These are phyloP conservation scores for Macadamia integrifolia DNA, from an alignment of 164 flowering plant genomes.

Conservation along the genomic window DNA sequence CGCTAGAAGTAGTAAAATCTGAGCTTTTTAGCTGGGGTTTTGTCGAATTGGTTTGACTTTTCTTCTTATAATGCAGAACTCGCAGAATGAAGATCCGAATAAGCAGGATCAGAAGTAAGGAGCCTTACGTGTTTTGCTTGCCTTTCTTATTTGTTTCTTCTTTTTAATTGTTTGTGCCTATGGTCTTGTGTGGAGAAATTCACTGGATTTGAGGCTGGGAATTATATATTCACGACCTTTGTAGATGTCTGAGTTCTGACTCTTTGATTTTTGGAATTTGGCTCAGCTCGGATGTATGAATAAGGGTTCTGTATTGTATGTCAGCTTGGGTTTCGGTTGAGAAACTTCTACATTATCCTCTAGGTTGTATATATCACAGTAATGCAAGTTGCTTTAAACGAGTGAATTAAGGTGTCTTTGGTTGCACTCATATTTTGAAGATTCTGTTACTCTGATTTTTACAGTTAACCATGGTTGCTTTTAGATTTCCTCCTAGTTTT, in stretches of 20 bases:
- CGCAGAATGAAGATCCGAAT: constrained; percentile 4
- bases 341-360: neutral
- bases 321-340: neutral
- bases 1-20: constrained; percentile 1
- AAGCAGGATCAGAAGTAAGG: constrained; percentile 14
- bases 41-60: neutral
- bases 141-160: neutral
- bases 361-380: neutral
- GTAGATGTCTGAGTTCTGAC: neutral
- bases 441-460: no score
- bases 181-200: neutral
- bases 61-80: constrained; percentile 5
- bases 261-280: neutral
- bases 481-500: neutral
- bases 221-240: neutral
- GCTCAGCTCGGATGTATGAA: neutral
- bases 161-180: neutral
- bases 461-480: neutral
- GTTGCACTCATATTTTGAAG: neutral
- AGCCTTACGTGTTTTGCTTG: neutral
- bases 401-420: neutral
- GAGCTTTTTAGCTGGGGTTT: neutral
- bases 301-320: neutral
- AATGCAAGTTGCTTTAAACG: neutral
- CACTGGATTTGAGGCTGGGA: neutral